A percentile compares a stretch with the other conserved stretches of the same genome.
Evolutionary conservation across 352 stramenopile species (phyloP).

Genomic region (Elongisporangium prolatum): DNA sequence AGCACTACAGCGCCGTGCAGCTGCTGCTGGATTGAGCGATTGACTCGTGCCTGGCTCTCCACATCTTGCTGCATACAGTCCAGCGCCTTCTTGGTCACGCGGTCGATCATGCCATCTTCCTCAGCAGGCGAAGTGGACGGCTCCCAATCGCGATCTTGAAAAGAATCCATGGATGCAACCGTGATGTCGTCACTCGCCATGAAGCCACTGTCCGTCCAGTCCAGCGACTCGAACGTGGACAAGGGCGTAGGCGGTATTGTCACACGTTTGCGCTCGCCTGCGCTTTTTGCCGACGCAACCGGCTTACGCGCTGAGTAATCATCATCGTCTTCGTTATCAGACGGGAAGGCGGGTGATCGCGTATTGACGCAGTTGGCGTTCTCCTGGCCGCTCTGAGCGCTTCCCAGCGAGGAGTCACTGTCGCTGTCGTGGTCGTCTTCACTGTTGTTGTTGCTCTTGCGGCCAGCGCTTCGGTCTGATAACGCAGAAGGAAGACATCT

Average conservation of each 20-base stretch:
- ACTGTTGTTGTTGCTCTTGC: not conserved
- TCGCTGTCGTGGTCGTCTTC: not conserved
- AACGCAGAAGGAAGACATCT: constrained; percentile 1
- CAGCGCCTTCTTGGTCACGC: constrained; percentile 22
- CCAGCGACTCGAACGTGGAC: not conserved
- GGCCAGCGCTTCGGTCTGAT: not conserved
- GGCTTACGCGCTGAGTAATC: not conserved
- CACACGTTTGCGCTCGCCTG: not conserved
- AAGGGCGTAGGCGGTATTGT: not conserved
- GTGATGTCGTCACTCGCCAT: not conserved
- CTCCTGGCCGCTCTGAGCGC: not conserved
- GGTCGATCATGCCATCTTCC: constrained; percentile 9
- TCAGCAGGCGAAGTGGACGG: not conserved
- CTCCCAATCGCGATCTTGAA: not conserved
- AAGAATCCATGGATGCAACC: not conserved
- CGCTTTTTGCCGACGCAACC: not conserved
- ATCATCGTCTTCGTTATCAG: not conserved
- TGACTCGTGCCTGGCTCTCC: constrained; percentile 27
- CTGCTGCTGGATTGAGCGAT: constrained; percentile 18
- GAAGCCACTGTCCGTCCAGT: not conserved
- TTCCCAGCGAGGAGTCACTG: not conserved
- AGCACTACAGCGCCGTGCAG: constrained; percentile 18
- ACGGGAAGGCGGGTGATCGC: not conserved
- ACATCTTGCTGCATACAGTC: constrained; percentile 41
- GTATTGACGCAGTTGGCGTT: not conserved